These are phyloP conservation scores for Fistulinella staudtii DNA, from an alignment of 1,284 basidiomycete genomes.

Conservation along the genomic window DNA sequence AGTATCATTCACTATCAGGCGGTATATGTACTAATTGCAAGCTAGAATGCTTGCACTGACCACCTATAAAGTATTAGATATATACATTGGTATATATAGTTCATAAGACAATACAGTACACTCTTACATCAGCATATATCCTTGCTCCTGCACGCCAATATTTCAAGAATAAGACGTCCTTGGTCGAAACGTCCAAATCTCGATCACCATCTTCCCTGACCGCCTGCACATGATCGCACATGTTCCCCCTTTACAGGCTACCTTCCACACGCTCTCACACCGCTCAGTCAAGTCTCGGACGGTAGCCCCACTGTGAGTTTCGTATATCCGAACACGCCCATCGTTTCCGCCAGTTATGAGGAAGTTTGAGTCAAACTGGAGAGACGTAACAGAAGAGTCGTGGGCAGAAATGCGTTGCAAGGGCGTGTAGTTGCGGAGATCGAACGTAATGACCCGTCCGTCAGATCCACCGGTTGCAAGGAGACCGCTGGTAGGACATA, in stretches of 20 bases:
- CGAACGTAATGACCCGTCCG: constrained; percentile 90
- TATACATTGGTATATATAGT: too few species aligned
- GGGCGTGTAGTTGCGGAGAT: constrained; percentile 49
- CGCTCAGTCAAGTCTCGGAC: constrained; percentile 75
- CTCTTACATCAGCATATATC: too few species aligned
- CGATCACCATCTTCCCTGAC: constrained; percentile 83
- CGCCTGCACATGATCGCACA: constrained; percentile 84
- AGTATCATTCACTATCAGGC: too few species aligned
- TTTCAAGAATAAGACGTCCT: constrained; percentile 27
- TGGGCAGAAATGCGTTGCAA: constrained; percentile 72
- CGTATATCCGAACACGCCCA: constrained; percentile 86
- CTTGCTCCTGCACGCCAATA: too few species aligned
- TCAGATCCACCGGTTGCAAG: constrained; percentile 93
- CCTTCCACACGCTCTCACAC: constrained; percentile 88
- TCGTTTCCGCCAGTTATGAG: constrained; percentile 87
- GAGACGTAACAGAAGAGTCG: constrained; percentile 86
- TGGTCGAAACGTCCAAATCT: constrained; percentile 75
- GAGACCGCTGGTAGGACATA: constrained; percentile 44
- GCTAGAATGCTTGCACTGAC: too few species aligned
- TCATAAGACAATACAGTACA: too few species aligned
- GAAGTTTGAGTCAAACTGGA: constrained; percentile 85
- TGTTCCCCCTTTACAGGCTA: constrained; percentile 73
- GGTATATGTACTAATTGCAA: too few species aligned
- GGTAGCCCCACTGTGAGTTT: constrained; percentile 64
- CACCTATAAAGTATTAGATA: too few species aligned